Evolutionary conservation across 1,284 basidiomycete species (phyloP), one percentile per base, ranked within the genome.

Genomic region (Marasmius oreades): DNA sequence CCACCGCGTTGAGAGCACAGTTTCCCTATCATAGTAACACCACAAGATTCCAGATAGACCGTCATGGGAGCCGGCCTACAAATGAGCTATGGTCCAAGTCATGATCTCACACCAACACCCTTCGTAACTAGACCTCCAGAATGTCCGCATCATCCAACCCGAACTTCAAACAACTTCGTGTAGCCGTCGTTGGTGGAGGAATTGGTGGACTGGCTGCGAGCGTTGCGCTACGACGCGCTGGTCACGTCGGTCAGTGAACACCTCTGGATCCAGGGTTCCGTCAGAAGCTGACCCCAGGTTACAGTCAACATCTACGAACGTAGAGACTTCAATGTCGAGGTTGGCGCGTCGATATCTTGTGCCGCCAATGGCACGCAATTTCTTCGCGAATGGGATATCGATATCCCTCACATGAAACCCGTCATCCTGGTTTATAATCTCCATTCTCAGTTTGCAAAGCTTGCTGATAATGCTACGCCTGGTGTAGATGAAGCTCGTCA

Each of bases 321-420:
- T 12, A 63, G 69, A 18, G 63, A 63, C 51, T 69, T 70, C 56
- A 57, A 68, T 52, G 69, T 69, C 1, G 69, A 70, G 57, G 68
- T 70, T 51, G 69, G 68, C 20, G 68, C 69, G 3, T 70, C 69
- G 10, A 70, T 71, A 55, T 69, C 67, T 36, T 71, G 69, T 55
- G 69, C 69, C 11, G 69, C 69, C 23, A 71, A 71, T 56, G 70
- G 70, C 14, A 69, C 68, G 12, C 67, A 70, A 48, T 70, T 69
- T 64, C 60, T 71, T 22, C 67, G 65, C 18, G 68, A 69, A 55
- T 70, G 69, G 69, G 66, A 64, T 2, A 66, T 71, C 24, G 67
- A 70, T 50, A 67, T 71, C 54, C 61, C 67, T 1, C 61, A 62
- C 12, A 69, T 69, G 67, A 67, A 65, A 43, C 70, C 70, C 26